Percentiles rank a stretch among this genome's conserved stretches.
These are phyloP conservation scores for Dioscorea zingiberensis DNA, from an alignment of 106 monocot genomes.

Conservation along the genomic window DNA sequence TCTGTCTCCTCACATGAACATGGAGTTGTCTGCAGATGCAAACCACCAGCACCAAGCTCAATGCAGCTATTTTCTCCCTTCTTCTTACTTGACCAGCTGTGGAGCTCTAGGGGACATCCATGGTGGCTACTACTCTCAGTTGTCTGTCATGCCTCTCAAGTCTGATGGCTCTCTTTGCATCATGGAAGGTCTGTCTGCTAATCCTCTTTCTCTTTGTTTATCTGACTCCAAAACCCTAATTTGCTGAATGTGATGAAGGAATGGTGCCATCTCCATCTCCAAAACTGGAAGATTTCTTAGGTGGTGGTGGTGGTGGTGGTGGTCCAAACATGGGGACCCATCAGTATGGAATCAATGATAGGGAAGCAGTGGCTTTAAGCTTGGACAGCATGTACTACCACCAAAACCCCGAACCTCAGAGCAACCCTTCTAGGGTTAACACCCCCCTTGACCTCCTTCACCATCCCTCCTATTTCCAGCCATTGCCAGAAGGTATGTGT, in stretches of 20 bases:
- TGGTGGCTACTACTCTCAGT: slow-evolving; percentile 43
- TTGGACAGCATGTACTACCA: slow-evolving; percentile 69
- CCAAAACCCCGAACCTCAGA: slow-evolving; percentile 39
- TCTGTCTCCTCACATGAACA: neutral
- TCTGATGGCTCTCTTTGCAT: slow-evolving; percentile 97
- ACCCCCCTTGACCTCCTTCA: neutral
- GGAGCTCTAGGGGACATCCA: slow-evolving; percentile 28
- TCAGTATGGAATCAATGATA: slow-evolving; percentile 63
- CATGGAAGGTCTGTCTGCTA: slow-evolving; percentile 79
- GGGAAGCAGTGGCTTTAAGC: slow-evolving; percentile 61
- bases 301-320: slow-evolving; percentile 27
- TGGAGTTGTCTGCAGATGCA: slow-evolving; percentile 47
- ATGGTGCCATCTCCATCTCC: slow-evolving; percentile 83
- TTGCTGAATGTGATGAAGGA: slow-evolving; percentile 35
- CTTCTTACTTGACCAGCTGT: slow-evolving; percentile 24
- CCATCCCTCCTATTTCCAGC: slow-evolving; percentile 54
- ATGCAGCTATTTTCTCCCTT: slow-evolving; percentile 49
- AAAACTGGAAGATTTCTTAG: slow-evolving; percentile 97
- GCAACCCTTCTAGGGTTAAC: neutral
- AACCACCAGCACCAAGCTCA: slow-evolving; percentile 3
- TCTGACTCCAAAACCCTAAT: slow-evolving; percentile 17
- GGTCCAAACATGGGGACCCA: slow-evolving; percentile 77
- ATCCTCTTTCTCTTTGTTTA: slow-evolving; percentile 17
- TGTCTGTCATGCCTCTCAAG: slow-evolving; percentile 82
- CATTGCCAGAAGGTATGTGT: slow-evolving; percentile 10